Conservation (phyloP, 352 stramenopile species). For the Hyaloperonospora brassicae region DNA sequence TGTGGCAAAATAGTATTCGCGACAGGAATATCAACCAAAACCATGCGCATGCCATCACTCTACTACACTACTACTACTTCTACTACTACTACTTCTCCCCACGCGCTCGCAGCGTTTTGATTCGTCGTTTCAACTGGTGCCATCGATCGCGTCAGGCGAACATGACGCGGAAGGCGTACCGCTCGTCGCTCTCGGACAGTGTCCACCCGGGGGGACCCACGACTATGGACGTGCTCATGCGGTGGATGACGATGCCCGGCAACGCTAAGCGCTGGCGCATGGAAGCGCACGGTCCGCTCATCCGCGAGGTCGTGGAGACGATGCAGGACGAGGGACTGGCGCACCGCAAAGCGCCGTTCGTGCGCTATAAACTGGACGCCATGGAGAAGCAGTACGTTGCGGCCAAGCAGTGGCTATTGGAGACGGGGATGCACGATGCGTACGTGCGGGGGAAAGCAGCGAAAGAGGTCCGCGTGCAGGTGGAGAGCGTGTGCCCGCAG, state of each 20-base stretch:
- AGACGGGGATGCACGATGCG: constrained; percentile 31
- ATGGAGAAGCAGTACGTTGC: constrained; percentile 37
- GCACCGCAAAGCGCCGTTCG: constrained; percentile 21
- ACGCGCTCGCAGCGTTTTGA: no score
- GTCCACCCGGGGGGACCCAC: constrained; percentile 13
- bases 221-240: constrained; percentile 29
- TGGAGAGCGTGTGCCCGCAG: constrained; percentile 22
- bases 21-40: no score
- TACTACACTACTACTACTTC: no score
- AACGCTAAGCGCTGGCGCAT: constrained; percentile 34
- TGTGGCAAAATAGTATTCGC: no score
- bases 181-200: constrained; percentile 16
- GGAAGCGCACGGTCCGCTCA: constrained; percentile 10
- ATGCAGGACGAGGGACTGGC: constrained; percentile 19
- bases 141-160: not conserved
- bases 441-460: constrained; percentile 17
- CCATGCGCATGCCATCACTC: no score
- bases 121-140: no score
- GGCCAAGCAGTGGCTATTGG: constrained; percentile 31
- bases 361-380: constrained; percentile 28
- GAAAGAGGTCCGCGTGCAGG: constrained; percentile 26
- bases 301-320: constrained; percentile 23
- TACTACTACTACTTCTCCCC: no score
- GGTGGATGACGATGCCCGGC: constrained; percentile 25
- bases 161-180: constrained; percentile 10